Conservation (phyloP, 257 asterid genomes). For the Plantago major region DNA sequence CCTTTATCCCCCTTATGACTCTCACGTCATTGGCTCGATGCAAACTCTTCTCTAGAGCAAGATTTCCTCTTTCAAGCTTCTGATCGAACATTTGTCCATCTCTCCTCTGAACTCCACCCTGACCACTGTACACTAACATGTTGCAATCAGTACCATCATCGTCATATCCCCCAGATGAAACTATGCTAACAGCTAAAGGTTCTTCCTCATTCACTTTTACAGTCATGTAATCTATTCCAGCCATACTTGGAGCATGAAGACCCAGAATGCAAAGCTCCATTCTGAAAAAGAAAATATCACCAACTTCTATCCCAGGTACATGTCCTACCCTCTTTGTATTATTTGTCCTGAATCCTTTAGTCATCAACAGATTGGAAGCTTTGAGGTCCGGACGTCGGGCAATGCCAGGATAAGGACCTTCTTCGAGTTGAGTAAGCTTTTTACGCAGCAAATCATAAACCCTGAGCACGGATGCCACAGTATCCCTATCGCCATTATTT, state of each 20-base stretch:
- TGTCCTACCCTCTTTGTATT: slow-evolving; percentile 56
- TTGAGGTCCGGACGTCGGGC: slow-evolving; percentile 72
- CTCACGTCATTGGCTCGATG: slow-evolving; percentile 54
- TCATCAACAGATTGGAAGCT: slow-evolving; percentile 52
- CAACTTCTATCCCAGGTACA: slow-evolving; percentile 79
- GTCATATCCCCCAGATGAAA: slow-evolving; percentile 88
- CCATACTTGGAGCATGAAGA: slow-evolving; percentile 86
- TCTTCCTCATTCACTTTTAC: slow-evolving; percentile 64
- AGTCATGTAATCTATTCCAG: slow-evolving; percentile 84
- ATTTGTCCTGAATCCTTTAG: slow-evolving; percentile 69
- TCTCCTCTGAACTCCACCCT: slow-evolving; percentile 75
- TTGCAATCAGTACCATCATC: slow-evolving; percentile 72
- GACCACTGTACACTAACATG: slow-evolving; percentile 73
- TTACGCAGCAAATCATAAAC: slow-evolving; percentile 57
- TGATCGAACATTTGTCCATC: slow-evolving; percentile 81
- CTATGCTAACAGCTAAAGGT: slow-evolving; percentile 90
- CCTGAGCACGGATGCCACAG: slow-evolving; percentile 42
- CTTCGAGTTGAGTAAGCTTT: slow-evolving; percentile 59
- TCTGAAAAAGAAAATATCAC: slow-evolving; percentile 84
- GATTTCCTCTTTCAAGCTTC: slow-evolving; percentile 82
- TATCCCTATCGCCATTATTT: slow-evolving; percentile 54
- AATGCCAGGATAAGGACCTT: slow-evolving; percentile 36
- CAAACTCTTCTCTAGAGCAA: slow-evolving; percentile 52
- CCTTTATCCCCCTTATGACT: slow-evolving; percentile 50
- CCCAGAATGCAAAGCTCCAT: slow-evolving; percentile 88